Conservation (phyloP, 202 grass and related monocot species). For the Zoysia matrella region DNA sequence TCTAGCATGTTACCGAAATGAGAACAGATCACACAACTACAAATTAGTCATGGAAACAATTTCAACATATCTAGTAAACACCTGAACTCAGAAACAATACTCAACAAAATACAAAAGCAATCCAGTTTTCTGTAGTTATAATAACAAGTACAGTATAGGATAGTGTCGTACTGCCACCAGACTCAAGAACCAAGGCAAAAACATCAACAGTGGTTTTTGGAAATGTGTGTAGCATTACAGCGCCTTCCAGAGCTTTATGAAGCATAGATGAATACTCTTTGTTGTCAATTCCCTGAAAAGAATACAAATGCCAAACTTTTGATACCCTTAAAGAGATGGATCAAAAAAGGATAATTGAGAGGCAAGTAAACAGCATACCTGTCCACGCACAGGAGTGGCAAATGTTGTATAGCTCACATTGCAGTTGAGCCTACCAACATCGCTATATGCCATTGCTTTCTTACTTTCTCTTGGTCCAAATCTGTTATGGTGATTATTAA, state of each 20-base stretch:
- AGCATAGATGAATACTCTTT: slow-evolving; percentile 94
- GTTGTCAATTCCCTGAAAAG: slow-evolving; percentile 73
- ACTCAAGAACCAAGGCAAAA: slow-evolving; percentile 96
- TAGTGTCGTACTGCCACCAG: slow-evolving; percentile 84
- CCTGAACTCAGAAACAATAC: slow-evolving; percentile 8
- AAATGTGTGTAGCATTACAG: slow-evolving; percentile 88
- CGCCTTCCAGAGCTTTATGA: slow-evolving; percentile 94
- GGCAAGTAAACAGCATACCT: slow-evolving; percentile 50
- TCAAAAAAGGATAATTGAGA: background rate
- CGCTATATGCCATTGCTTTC: slow-evolving; percentile 97
- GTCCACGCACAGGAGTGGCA: slow-evolving; percentile 78
- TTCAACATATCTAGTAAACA: background rate
- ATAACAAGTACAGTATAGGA: slow-evolving; percentile 19
- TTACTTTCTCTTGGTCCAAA: slow-evolving; percentile 99
- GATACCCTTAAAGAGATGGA: background rate
- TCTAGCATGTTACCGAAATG: slow-evolving; percentile 2
- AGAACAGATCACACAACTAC: background rate
- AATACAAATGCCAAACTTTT: slow-evolving; percentile 31
- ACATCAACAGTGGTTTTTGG: slow-evolving; percentile 97
- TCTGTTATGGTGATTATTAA: slow-evolving; percentile 42
- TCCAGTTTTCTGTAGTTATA: background rate
- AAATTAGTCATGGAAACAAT: background rate
- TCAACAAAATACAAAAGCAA: slow-evolving; percentile 2
- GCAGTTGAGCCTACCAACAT: slow-evolving; percentile 90
- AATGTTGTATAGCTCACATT: slow-evolving; percentile 86